Evolutionary conservation across 73 alveolate species (phyloP), one percentile per base, ranked within the genome.

Genomic region (Paramecium bursaria): DNA sequence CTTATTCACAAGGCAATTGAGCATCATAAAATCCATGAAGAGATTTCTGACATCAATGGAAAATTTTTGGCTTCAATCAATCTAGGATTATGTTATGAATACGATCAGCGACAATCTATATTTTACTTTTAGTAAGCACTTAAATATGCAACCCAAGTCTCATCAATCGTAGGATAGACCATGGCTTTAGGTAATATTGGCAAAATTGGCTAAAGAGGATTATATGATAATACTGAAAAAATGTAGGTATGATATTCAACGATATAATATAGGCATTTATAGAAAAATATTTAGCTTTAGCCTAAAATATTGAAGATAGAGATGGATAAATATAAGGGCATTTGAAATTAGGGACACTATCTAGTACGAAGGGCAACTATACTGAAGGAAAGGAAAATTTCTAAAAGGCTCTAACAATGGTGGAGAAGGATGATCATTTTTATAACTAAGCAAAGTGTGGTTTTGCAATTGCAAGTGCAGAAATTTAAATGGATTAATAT

Each of bases 401-500:
- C 73, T 23, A 39, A n/a, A 61, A 73, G 44, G 89, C 89, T 22
- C 47, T 79, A 3, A 48, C 51, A 39, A 33, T 79, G 85, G 89
- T 73, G 6, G 89, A 79, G 11, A 48, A 55, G 17, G 57, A 79
- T 44, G 17, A 73, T 31, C 48, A 79, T 1, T 79, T 54, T 39
- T 61, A 79, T 22, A 44, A 52, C 19, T 80, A 79, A 46, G 89
- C 89, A 19, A 79, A 79, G 73, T 79, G 89, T 22, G 89, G 89
- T 10, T 79, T 54, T 79, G 89, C 89, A 2, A 73, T 79, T 42
- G 49, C 80, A 7, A 79, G 46, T 7, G 89, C 89, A 23, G 89
- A 79, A 54, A 54, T 55, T 27, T 60, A 21, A 25, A 60, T 60
- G 76, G 33, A 57, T 5, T 3, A 57, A 27, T 57, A 57, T n/a